Base-by-base conservation (phyloP, 176 grass and related monocot species). In the Eragrostis curvula region DNA sequence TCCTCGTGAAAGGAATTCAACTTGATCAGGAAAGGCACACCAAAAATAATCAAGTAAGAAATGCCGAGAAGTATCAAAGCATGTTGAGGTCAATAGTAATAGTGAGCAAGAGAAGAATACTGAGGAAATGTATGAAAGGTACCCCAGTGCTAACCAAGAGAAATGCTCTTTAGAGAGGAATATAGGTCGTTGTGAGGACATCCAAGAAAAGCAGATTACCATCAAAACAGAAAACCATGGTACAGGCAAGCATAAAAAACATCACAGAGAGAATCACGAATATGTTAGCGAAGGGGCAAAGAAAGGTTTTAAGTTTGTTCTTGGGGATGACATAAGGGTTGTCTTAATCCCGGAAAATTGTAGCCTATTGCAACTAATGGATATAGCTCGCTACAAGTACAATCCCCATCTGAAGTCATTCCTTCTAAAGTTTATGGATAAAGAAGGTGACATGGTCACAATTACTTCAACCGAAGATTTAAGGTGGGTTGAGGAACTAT, bases 381-480 rank as follows among this genome's bases (percentile, higher is more conserved):
- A 88, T 56, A 90, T 88, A 43, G 90, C 86, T 67, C 82, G 81
- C 14, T 90, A 74, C 2, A 96, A 93, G 86, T 96, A 93, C 74
- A 89, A 28, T 70, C 90, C 90, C 2, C 74, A 85, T 51, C 71
- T 88, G 45, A 96, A 96, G 52, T 55, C 88, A 8, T 51, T 87
- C 47, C 88, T 91, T 66, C 75, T 92, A 29, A 96, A 96, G 45
- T 93, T 90, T 17, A 92, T 78, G 74, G 93, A 96, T 44, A 86
- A 48, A 78, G 90, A 96, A 72, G 93, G 88, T 66, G 93, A 96
- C 43, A 72, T 98, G 75, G 92, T 95, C 65, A 98, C 96, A 29
- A 95, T 98, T 81, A 95, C 96, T 13, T 82, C 92, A 42, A 63
- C 86, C 0, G 84, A 98, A 75, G 96, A 98, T 57, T 70, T 98